These are phyloP conservation scores for Durotheca rogersii DNA, from an alignment of 495 filamentous ascomycete genomes.

Conservation along the genomic window DNA sequence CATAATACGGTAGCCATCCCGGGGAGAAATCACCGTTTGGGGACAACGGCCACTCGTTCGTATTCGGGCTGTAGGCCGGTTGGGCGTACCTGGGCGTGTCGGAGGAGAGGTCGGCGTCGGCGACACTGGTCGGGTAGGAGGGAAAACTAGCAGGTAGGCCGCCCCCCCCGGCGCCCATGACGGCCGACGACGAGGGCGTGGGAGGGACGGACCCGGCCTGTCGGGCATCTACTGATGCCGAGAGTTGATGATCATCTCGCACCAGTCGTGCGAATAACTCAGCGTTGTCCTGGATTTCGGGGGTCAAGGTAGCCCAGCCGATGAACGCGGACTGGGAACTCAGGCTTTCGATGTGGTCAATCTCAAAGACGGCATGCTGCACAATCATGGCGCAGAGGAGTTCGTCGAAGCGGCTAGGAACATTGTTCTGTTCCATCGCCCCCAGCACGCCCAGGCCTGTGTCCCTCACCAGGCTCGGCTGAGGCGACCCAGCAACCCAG, in stretches of 20 bases:
- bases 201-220: not conserved
- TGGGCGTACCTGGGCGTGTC: not conserved
- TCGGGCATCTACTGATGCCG: not conserved
- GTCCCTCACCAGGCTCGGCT: constrained; percentile 7
- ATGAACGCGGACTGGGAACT: constrained; percentile 18
- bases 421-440: constrained; percentile 4
- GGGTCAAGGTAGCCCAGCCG: constrained; percentile 1
- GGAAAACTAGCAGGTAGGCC: constrained; percentile 2
- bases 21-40: not conserved
- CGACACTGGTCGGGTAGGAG: constrained; percentile 5
- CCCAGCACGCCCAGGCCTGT: constrained; percentile 15
- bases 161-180: not conserved
- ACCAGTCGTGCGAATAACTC: constrained; percentile 6
- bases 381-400: constrained; percentile 19
- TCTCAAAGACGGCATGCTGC: constrained; percentile 9
- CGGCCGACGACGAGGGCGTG: not conserved
- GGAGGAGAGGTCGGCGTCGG: constrained; percentile 8
- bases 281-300: not conserved
- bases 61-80: not conserved
- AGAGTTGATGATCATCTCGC: constrained; percentile 3
- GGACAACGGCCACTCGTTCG: not conserved
- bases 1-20: not conserved
- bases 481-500: constrained; percentile 11
- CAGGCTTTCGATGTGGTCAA: constrained; percentile 4
- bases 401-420: constrained; percentile 4